Base-by-base conservation (phyloP, 2,329 filamentous ascomycete species). In the Diaporthe velutina region DNA sequence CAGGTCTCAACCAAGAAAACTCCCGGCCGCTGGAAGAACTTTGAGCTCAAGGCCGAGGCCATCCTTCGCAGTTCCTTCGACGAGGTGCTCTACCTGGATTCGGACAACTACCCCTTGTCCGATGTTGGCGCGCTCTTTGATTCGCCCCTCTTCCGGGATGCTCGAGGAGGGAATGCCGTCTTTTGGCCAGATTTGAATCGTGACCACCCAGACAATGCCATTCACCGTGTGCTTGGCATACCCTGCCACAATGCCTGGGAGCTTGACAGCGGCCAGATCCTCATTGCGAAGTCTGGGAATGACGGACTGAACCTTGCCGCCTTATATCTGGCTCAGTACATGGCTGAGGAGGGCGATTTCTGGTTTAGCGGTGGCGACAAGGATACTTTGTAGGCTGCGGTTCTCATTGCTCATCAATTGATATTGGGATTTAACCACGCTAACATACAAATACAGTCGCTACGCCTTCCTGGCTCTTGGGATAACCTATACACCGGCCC, bases 51-150 rank as follows among this genome's bases (percentile, higher is more conserved):
- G 33, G 74, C 72, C 45, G 74, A 76, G 68, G 73, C 74, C 28
- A 57, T 76, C 33, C 60, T 74, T 22, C 74, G 74, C 35, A 71
- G 66, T 35, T 74, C 72, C 22, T 76, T 76, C 19, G 74, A 76
- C 55, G 74, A 76, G 68, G 74, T 76, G n/a, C 74, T 76, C 45
- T 76, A 74, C 55, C 74, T 76, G 19, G 74, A 76, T 28, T 76
- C 74, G n/a, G 74, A 76, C 73, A 76, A 76, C 45, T 74, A 74
- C 35, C 74, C 74, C 22, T 58, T 76, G 45, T 61, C 72, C 6
- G 54, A 76, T 17, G 40, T 74, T 4, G 50, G 50, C 25, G 25
- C 52, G 0, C 68, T 76, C 52, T 76, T 76, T 22, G 72, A 70
- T 5, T 17, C 74, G 12, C 9, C 60, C 7, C 60, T 76, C 33